Evolutionary conservation across 371 early-diverging fungal species (phyloP), one percentile per base, ranked within the genome.

Genomic region (Basidiobolus heterosporus): DNA sequence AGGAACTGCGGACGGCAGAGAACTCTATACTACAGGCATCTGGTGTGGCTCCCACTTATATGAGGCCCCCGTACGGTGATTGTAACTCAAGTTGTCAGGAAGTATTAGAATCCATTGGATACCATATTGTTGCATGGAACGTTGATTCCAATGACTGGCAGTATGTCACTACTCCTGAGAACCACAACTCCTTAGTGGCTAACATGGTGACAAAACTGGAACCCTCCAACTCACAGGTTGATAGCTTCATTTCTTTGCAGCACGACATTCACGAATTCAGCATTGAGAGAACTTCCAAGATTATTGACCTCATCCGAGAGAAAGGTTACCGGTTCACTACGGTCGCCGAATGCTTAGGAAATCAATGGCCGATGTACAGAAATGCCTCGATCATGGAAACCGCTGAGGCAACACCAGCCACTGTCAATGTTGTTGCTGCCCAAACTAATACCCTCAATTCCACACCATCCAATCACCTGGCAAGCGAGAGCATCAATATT

Each of bases 261-360:
- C 42, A 42, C 18, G 42, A 42, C 18, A 42, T 42, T 11, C 42
- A 42, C 50, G 41, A 58, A 47, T 66, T 64, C 52, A 65, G 67
- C 1, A 62, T 63, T 7, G 43, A 57, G 38, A 50, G 68, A 38
- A 54, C 62, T n/a, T 51, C 43, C 1, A 43, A 21, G 16, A 44
- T 69, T 18, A 66, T 68, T 22, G 46, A 55, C 1, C 53, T 54
- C 15, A 52, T 59, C 19, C 44, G 43, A 38, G 44, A 35, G 4
- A 56, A 60, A 53, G 67, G 66, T 3, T 66, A 59, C 47, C 49
- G 55, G 22, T 72, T 72, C 48, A 56, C 59, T 22, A 70, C 69
- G 8, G 65, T 69, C 38, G 70, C 66, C 41, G 63, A 68, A 48
- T 72, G 72, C 55, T 23, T 58, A 18, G 58, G 60, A 38, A 45